phyloP scores from a whole-genome alignment of 495 filamentous ascomycete genomes.

The Aspergillus saccharolyticus region DNA sequence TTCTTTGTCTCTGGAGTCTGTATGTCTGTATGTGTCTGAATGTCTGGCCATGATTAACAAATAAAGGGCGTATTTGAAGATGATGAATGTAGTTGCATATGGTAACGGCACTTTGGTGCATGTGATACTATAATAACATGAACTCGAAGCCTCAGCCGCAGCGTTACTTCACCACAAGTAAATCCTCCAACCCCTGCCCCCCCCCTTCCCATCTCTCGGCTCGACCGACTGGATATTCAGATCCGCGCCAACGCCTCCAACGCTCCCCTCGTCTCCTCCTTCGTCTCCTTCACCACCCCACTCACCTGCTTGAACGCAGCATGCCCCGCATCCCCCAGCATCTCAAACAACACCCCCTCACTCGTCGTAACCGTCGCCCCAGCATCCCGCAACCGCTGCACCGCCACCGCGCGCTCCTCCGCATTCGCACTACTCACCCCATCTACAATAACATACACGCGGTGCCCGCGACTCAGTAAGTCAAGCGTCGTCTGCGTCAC shows the following conservation, averaged over 20 bases:
- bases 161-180: too few species aligned
- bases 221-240: conserved; percentile 23
- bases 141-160: too few species aligned
- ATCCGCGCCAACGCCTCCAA: conserved; percentile 66
- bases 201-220: neutral
- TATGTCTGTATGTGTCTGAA: too few species aligned
- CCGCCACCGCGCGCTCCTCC: conserved; percentile 74
- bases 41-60: too few species aligned
- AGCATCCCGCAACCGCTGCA: conserved; percentile 66
- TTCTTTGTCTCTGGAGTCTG: too few species aligned
- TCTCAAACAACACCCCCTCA: conserved; percentile 90
- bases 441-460: conserved; percentile 87
- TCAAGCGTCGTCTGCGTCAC: conserved; percentile 89
- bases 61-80: too few species aligned
- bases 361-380: conserved; percentile 81
- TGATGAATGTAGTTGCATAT: too few species aligned
- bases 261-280: conserved; percentile 57
- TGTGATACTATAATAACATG: too few species aligned
- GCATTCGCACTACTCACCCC: conserved; percentile 80
- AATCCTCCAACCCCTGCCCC: neutral
- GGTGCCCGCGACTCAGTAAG: conserved; percentile 64
- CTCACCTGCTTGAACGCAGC: conserved; percentile 65
- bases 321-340: conserved; percentile 79
- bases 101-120: too few species aligned
- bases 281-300: conserved; percentile 72